phyloP scores from a whole-genome alignment of 495 filamentous ascomycete species.

The Acidiella bohemica region DNA sequence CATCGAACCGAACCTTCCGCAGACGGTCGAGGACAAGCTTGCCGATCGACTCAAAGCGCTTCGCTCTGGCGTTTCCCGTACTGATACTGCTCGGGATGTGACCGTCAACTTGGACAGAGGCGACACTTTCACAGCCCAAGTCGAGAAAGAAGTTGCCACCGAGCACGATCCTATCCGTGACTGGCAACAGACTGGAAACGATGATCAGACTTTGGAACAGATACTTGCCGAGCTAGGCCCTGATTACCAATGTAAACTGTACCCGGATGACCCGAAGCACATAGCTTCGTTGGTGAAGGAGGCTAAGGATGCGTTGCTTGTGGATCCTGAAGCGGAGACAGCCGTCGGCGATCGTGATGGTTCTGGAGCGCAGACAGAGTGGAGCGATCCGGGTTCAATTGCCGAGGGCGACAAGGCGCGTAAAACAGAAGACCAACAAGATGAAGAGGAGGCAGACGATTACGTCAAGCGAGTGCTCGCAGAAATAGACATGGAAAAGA shows the following conservation, averaged over 20 bases:
- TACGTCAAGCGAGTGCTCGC: slow-evolving; percentile 25
- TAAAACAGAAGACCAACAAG: slow-evolving; percentile 16
- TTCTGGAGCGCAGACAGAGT: neutral
- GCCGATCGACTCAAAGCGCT: slow-evolving; percentile 25
- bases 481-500: slow-evolving; percentile 22
- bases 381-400: neutral
- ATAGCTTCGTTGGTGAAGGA: slow-evolving; percentile 24
- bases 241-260: slow-evolving; percentile 22
- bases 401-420: neutral
- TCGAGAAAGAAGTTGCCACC: slow-evolving; percentile 6
- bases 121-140: slow-evolving; percentile 1
- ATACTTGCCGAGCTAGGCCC: slow-evolving; percentile 30
- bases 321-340: slow-evolving; percentile 3
- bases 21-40: slow-evolving; percentile 15
- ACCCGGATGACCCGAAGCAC: slow-evolving; percentile 21
- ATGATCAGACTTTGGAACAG: slow-evolving; percentile 28
- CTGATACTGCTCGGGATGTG: neutral
- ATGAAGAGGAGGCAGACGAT: slow-evolving; percentile 25
- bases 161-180: slow-evolving; percentile 11
- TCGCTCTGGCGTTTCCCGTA: slow-evolving; percentile 7
- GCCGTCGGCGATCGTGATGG: neutral
- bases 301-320: slow-evolving; percentile 19
- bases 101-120: neutral
- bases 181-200: slow-evolving; percentile 15
- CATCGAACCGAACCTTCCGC: slow-evolving; percentile 5